phyloP scores from a whole-genome alignment of 345 rosid species.

The Eucalyptus cladocalyx region DNA sequence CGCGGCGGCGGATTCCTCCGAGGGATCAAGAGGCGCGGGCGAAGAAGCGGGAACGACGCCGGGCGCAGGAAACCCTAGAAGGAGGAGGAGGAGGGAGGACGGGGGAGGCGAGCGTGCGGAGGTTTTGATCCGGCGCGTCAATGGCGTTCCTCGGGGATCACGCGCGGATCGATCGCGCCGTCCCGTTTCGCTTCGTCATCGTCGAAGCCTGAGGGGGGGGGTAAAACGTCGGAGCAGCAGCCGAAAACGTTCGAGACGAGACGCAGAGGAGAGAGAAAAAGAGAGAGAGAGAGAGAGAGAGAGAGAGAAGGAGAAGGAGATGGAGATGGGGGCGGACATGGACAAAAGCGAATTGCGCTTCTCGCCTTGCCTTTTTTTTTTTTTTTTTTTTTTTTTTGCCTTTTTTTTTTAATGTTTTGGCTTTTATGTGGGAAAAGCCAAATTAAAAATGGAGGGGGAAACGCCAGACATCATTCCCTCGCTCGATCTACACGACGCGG shows the following conservation, averaged over 20 bases:
- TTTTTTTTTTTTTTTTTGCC: background rate
- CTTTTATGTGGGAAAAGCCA: background rate
- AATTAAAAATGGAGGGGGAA: background rate
- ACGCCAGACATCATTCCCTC: too few species aligned
- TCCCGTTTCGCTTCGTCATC: background rate
- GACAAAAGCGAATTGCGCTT: background rate
- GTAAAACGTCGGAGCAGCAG: background rate
- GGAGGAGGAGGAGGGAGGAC: background rate
- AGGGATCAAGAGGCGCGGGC: background rate
- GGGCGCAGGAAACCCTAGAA: constrained; percentile 14
- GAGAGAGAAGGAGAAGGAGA: too few species aligned
- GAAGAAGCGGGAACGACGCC: background rate
- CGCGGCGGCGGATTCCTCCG: background rate
- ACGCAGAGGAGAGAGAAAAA: background rate
- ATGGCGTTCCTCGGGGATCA: background rate
- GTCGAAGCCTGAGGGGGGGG: background rate
- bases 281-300: background rate
- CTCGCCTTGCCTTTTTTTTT: background rate
- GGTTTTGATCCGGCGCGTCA: background rate
- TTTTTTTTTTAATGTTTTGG: background rate
- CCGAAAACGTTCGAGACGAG: background rate
- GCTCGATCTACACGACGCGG: too few species aligned
- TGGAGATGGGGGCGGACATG: background rate
- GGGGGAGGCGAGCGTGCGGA: background rate
- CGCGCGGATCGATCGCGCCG: background rate